phyloP scores from a whole-genome alignment of 192 early-diverging fungal species.

The Jimgerdemannia flammicorona region DNA sequence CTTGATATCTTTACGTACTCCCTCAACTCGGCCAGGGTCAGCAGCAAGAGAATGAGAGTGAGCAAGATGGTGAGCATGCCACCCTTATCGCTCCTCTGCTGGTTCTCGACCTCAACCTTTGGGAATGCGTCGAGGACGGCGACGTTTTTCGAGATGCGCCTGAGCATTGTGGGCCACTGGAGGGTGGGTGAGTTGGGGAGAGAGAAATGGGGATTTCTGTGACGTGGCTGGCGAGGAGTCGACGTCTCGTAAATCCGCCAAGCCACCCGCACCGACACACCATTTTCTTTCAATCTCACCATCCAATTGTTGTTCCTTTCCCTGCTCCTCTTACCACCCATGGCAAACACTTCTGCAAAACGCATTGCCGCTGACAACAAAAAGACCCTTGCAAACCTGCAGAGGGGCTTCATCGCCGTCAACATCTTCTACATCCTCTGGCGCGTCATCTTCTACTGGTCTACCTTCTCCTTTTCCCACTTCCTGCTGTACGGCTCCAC shows the following conservation, averaged over 20 bases:
- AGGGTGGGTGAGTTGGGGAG: neutral
- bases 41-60: slow-evolving; percentile 56
- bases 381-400: slow-evolving; percentile 48
- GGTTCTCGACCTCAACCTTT: slow-evolving; percentile 81
- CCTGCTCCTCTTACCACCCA: neutral
- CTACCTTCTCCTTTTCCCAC: slow-evolving; percentile 38
- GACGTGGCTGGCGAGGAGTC: neutral
- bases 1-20: slow-evolving; percentile 40
- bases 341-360: slow-evolving; percentile 64
- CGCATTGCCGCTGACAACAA: slow-evolving; percentile 55
- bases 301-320: neutral
- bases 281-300: no score
- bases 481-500: slow-evolving; percentile 38
- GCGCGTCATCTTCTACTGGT: slow-evolving; percentile 50
- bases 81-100: slow-evolving; percentile 67
- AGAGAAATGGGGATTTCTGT: neutral
- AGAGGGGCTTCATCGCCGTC: slow-evolving; percentile 44
- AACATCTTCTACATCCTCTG: slow-evolving; percentile 52
- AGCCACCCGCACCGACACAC: neutral
- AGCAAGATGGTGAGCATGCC: slow-evolving; percentile 73
- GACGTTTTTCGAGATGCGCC: slow-evolving; percentile 7
- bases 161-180: neutral
- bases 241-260: neutral
- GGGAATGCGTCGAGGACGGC: slow-evolving; percentile 76
- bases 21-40: slow-evolving; percentile 65